Percentiles rank a stretch among this genome's conserved stretches.
phyloP scores from a whole-genome alignment of 768 basidiomycete species.

The Agrocybe pediades region DNA sequence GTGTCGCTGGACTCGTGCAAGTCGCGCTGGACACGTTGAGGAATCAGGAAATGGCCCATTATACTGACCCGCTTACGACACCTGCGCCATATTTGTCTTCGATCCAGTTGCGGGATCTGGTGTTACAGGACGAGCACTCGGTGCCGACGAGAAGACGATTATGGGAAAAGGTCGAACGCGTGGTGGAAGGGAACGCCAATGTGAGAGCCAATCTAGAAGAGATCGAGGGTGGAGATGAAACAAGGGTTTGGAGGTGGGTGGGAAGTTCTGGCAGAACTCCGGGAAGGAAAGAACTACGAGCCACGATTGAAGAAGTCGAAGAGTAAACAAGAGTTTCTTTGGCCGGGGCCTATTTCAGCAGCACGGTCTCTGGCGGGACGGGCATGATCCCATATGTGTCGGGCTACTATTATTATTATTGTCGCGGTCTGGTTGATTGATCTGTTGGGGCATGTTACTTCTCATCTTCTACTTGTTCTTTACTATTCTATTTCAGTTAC shows the following conservation, averaged over 20 bases:
- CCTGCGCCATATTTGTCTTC: slow-evolving; percentile 82
- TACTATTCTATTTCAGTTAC: not conserved
- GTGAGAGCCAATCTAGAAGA: slow-evolving; percentile 86
- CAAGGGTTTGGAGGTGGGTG: slow-evolving; percentile 91
- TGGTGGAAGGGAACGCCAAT: slow-evolving; percentile 91
- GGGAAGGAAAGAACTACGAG: slow-evolving; percentile 22
- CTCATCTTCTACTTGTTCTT: not conserved
- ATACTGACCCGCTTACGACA: slow-evolving; percentile 76
- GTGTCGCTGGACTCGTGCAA: slow-evolving; percentile 74
- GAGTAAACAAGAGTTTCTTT: not conserved
- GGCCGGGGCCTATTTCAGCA: not conserved
- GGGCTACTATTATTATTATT: slow-evolving; percentile 6
- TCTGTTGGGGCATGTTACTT: not conserved
- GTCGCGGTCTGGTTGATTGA: not conserved
- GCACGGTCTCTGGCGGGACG: not conserved
- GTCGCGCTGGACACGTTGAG: slow-evolving; percentile 78
- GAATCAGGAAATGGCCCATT: slow-evolving; percentile 81
- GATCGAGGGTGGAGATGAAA: slow-evolving; percentile 81
- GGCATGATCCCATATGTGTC: not conserved
- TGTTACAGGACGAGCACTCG: slow-evolving; percentile 82
- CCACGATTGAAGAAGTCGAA: slow-evolving; percentile 7
- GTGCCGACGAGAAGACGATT: slow-evolving; percentile 62
- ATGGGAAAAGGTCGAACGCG: slow-evolving; percentile 81
- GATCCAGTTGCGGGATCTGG: slow-evolving; percentile 83
- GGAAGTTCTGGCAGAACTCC: slow-evolving; percentile 48